Evolutionary conservation across 2,329 filamentous ascomycete species (phyloP).

Genomic region (Phymatotrichopsis omnivora): DNA sequence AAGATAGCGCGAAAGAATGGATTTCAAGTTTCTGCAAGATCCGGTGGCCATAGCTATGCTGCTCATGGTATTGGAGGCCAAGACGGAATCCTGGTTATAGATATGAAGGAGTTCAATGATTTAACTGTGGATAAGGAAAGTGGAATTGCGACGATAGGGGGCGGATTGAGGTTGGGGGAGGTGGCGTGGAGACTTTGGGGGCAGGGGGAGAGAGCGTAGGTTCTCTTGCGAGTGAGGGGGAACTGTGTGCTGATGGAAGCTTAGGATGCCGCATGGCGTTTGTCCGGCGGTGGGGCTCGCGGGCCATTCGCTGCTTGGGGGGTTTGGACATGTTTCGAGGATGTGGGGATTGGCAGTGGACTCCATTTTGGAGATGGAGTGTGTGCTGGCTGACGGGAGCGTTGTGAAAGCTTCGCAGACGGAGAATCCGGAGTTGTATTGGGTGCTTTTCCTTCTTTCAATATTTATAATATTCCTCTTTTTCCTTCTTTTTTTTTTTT

Average conservation of each 20-base stretch:
- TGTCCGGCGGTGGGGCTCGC: conserved; percentile 35
- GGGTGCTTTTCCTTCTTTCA: conserved; percentile 34
- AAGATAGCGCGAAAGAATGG: no score
- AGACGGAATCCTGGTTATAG: conserved; percentile 42
- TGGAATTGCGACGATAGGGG: conserved; percentile 39
- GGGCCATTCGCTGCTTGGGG: conserved; percentile 38
- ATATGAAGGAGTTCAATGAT: conserved; percentile 40
- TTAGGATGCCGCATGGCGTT: conserved; percentile 27
- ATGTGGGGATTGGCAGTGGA: conserved; percentile 46
- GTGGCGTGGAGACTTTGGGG: conserved; percentile 35
- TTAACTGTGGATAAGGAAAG: conserved; percentile 38
- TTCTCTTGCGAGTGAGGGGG: background rate
- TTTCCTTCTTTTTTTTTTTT: no score
- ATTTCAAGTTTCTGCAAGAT: conserved; percentile 53
- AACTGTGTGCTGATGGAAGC: background rate
- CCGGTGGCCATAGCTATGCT: conserved; percentile 55
- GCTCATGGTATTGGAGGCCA: conserved; percentile 43
- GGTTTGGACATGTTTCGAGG: conserved; percentile 38
- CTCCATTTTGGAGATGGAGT: conserved; percentile 41
- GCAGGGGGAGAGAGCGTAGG: conserved; percentile 17
- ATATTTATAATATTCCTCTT: background rate
- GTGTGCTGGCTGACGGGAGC: conserved; percentile 36
- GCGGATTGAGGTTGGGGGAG: conserved; percentile 42
- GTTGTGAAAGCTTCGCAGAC: conserved; percentile 27
- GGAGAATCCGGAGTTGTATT: conserved; percentile 38